Evolutionary conservation across 495 filamentous ascomycete species (phyloP).

Genomic region (Aspergillus avenaceus): DNA sequence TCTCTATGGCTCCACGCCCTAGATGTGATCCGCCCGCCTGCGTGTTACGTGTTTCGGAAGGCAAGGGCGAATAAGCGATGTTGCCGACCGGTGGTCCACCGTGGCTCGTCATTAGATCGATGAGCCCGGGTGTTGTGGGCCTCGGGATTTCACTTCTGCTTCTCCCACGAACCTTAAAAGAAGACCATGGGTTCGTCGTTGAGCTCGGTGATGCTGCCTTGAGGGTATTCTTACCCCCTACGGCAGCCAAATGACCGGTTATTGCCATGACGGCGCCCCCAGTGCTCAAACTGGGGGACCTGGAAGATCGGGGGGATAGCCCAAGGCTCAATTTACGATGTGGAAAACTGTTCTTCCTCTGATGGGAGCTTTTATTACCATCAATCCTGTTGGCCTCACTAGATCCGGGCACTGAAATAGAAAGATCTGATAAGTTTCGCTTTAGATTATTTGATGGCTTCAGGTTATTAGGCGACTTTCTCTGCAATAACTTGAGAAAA

Average conservation of each 20-base stretch:
- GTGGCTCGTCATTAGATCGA: conserved; percentile 45
- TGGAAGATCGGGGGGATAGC: conserved; percentile 37
- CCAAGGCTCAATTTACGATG: conserved; percentile 52
- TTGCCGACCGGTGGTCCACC: conserved; percentile 46
- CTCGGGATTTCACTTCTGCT: conserved; percentile 72
- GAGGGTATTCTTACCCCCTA: conserved; percentile 60
- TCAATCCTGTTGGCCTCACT: conserved; percentile 32
- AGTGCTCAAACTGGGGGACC: conserved; percentile 60
- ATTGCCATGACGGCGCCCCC: conserved; percentile 56
- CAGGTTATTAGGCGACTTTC: conserved; percentile 26
- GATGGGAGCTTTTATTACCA: conserved; percentile 17
- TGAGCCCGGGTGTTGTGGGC: conserved; percentile 35
- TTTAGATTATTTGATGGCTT: conserved; percentile 24
- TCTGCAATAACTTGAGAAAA: conserved; percentile 51
- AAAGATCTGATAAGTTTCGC: conserved; percentile 31
- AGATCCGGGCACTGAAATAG: conserved; percentile 23
- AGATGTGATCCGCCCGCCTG: neutral
- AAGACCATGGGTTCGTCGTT: conserved; percentile 48
- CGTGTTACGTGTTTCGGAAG: conserved; percentile 6
- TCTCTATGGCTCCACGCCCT: conserved; percentile 18
- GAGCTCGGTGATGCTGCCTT: conserved; percentile 41
- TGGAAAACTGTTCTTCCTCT: conserved; percentile 48
- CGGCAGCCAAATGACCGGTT: conserved; percentile 55
- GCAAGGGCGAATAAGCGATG: conserved; percentile 33
- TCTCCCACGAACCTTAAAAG: conserved; percentile 55